Evolutionary conservation across 2,329 filamentous ascomycete species (phyloP).

Genomic region (Penicillium sp.): DNA sequence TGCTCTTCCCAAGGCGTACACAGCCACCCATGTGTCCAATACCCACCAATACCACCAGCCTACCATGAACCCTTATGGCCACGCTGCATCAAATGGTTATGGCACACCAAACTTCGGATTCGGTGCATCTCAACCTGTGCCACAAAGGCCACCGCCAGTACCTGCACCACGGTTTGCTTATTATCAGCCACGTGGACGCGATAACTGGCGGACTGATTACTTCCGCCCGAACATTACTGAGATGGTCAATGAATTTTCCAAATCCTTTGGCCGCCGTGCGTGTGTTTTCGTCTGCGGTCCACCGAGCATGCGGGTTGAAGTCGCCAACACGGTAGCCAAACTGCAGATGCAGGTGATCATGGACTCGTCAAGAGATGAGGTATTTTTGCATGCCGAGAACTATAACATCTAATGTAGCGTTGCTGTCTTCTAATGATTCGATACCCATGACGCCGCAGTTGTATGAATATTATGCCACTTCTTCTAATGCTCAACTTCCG

Average conservation of each 20-base stretch:
- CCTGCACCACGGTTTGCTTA: slow-evolving; percentile 85
- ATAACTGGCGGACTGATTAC: slow-evolving; percentile 90
- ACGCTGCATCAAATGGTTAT: not conserved
- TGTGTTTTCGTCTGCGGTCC: slow-evolving; percentile 94
- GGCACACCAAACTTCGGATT: slow-evolving; percentile 64
- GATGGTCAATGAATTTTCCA: slow-evolving; percentile 79
- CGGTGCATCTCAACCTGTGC: slow-evolving; percentile 76
- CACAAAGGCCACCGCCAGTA: slow-evolving; percentile 79
- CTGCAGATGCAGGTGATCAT: slow-evolving; percentile 82
- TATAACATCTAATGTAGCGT: slow-evolving; percentile 68
- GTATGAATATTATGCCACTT: not conserved
- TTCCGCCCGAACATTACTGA: slow-evolving; percentile 83
- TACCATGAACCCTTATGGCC: slow-evolving; percentile 4
- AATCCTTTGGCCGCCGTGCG: slow-evolving; percentile 74
- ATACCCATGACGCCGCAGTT: slow-evolving; percentile 16
- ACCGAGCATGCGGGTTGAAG: slow-evolving; percentile 79
- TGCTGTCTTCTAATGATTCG: slow-evolving; percentile 9
- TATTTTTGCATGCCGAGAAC: slow-evolving; percentile 93
- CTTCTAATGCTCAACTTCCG: not conserved
- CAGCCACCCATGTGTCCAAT: slow-evolving; percentile 21
- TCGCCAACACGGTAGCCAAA: slow-evolving; percentile 78
- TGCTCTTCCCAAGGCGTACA: slow-evolving; percentile 63
- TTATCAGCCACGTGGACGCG: slow-evolving; percentile 53
- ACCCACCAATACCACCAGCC: slow-evolving; percentile 21
- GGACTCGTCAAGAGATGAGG: slow-evolving; percentile 75